Conservation (phyloP, 192 early-diverging fungal species). For the Phlyctochytrium bullatum region DNA sequence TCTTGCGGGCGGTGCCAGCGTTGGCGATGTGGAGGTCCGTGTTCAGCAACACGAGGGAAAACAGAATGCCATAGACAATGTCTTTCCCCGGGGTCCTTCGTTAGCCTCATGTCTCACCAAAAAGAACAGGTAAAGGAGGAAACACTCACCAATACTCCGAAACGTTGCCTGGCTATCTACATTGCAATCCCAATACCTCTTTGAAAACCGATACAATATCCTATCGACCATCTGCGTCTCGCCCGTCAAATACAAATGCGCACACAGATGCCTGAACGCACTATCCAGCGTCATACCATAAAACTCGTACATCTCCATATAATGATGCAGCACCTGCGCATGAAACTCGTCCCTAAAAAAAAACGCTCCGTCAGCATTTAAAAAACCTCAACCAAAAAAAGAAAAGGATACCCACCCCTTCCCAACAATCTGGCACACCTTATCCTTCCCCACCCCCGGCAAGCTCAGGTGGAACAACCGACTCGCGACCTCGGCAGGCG, state of each 20-base stretch:
- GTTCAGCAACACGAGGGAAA: conserved; percentile 85
- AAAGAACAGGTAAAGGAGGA: conserved; percentile 9
- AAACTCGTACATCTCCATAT: conserved; percentile 83
- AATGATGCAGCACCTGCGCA: conserved; percentile 55
- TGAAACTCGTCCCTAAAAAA: conserved; percentile 38
- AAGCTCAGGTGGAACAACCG: background rate
- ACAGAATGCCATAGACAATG: conserved; percentile 81
- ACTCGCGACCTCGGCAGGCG: background rate
- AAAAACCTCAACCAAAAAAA: too few species aligned
- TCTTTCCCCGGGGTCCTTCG: conserved; percentile 46
- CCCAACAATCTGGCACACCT: background rate
- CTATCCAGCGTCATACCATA: conserved; percentile 64
- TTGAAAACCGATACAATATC: conserved; percentile 80
- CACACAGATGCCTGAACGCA: conserved; percentile 76
- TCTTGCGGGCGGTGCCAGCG: conserved; percentile 55
- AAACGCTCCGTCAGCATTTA: background rate
- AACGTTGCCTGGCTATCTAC: conserved; percentile 38
- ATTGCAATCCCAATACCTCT: conserved; percentile 82
- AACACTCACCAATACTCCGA: conserved; percentile 33
- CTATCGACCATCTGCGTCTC: conserved; percentile 94
- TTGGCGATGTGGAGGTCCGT: conserved; percentile 90
- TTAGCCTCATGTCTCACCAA: background rate
- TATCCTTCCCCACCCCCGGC: background rate
- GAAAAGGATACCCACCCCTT: conserved; percentile 2
- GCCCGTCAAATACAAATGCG: conserved; percentile 77